Evolutionary conservation across 2,329 filamentous ascomycete species (phyloP), one percentile per base, ranked within the genome.

Genomic region (Akanthomyces dipterigenus): DNA sequence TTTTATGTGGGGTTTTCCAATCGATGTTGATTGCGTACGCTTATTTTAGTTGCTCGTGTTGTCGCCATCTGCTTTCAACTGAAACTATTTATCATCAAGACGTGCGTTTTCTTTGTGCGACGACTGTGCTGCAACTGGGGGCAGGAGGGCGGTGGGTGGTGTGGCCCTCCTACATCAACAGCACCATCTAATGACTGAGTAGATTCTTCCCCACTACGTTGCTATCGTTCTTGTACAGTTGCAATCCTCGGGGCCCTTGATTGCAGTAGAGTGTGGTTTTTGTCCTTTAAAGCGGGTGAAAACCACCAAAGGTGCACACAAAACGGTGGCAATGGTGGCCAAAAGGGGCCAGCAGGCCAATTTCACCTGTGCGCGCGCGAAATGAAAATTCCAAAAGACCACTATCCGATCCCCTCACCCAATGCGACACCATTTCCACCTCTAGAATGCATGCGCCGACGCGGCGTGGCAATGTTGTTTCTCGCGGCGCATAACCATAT

Each of bases 11-110:
- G 38, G 20, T 49, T 55, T 43, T 40, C 22, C 54, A 54, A 34
- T 48, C 40, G 20, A 34, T 53, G 34, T 60, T 53, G 24, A 59
- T 59, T 57, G 31, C 55, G 55, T 58, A 50, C 36, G 45, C 45
- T 38, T 58, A 49, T 58, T 57, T 50, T 58, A 42, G 55, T 28
- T 40, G 31, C 55, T 57, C 26, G 26, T 49, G 1, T 57, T 40
- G 31, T 58, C 20, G 5, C 28, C 9, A 20, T 48, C 31, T 36
- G 31, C 18, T n/a, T 46, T 20, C 40, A 31, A 43, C 18, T 18
- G 14, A 18, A 7, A 11, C n/a, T 40, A n/a, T 20, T 38, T 14
- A 38, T 26, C 20, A 24, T 48, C 20, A 46, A 12, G 18, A 20
- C 12, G 12, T 45, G 53, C 31, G 24, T 14, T 53, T 34, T 31